Conservation (phyloP, 352 stramenopile species). For the Globisporangium yorkense region DNA sequence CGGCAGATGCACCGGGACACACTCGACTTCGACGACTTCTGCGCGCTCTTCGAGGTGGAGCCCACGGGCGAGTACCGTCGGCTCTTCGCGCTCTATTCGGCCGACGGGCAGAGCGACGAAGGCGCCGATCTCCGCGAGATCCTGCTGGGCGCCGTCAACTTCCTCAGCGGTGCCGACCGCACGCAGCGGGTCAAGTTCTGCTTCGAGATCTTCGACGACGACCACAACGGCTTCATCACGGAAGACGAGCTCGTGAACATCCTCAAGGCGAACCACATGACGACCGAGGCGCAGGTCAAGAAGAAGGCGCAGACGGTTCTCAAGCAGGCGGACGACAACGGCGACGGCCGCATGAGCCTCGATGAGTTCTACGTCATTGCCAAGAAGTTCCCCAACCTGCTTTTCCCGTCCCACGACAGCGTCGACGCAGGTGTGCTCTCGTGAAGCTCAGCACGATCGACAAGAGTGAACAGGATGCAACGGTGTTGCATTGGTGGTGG, state of each 20-base stretch:
- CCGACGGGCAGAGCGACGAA: conserved; percentile 54
- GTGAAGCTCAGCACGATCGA: background rate
- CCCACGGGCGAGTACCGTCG: conserved; percentile 85
- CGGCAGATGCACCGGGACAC: conserved; percentile 44
- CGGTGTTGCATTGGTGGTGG: background rate
- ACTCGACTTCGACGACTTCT: conserved; percentile 79
- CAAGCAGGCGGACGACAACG: conserved; percentile 75
- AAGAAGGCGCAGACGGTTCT: conserved; percentile 87
- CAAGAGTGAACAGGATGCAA: background rate
- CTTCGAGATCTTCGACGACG: conserved; percentile 94
- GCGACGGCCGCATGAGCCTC: conserved; percentile 68
- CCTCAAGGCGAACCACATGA: conserved; percentile 89
- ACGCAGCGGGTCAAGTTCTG: conserved; percentile 89
- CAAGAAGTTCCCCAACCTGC: conserved; percentile 89
- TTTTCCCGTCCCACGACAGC: conserved; percentile 68
- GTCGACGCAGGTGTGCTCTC: conserved; percentile 5
- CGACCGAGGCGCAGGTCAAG: conserved; percentile 58
- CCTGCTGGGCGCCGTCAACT: conserved; percentile 89
- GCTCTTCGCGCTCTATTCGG: conserved; percentile 82
- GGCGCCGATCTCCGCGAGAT: conserved; percentile 87
- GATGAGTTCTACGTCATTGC: conserved; percentile 85
- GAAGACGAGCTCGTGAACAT: conserved; percentile 89
- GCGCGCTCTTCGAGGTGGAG: conserved; percentile 80
- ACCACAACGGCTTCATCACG: conserved; percentile 88
- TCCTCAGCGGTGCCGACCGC: conserved; percentile 61